Percentiles rank a stretch among this genome's conserved stretches.
Evolutionary conservation across 2,329 filamentous ascomycete species (phyloP).

Genomic region (Pseudocercospora crystallina): DNA sequence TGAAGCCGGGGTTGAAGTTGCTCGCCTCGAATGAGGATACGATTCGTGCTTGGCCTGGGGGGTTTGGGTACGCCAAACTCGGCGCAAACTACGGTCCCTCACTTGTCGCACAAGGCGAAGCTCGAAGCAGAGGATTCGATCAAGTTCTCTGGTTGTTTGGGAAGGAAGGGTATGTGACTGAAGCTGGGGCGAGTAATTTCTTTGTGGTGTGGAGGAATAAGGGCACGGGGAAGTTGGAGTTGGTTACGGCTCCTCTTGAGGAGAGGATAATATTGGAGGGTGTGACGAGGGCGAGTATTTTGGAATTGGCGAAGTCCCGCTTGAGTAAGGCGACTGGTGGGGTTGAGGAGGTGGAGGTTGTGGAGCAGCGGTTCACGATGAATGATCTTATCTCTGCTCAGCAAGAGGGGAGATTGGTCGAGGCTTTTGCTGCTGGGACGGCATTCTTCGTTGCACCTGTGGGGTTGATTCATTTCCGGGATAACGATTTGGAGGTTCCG

Average conservation of each 20-base stretch:
- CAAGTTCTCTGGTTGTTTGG: conserved; percentile 96
- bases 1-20: conserved; percentile 58
- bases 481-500: conserved; percentile 45
- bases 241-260: conserved; percentile 80
- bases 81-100: conserved; percentile 91
- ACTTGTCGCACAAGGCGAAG: conserved; percentile 74
- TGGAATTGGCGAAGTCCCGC: conserved; percentile 69
- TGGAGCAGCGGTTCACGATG: conserved; percentile 83
- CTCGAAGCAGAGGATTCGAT: conserved; percentile 70
- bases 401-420: conserved; percentile 73
- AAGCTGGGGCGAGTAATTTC: conserved; percentile 90
- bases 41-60: conserved; percentile 88
- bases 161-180: conserved; percentile 73
- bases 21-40: conserved; percentile 78
- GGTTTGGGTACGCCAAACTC: conserved; percentile 88
- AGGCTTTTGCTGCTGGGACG: conserved; percentile 84
- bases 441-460: conserved; percentile 59
- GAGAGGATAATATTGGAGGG: conserved; percentile 81
- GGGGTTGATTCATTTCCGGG: conserved; percentile 46
- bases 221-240: conserved; percentile 56
- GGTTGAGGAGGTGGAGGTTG: conserved; percentile 60
- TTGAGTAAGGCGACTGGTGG: conserved; percentile 41
- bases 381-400: conserved; percentile 71
- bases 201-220: conserved; percentile 76
- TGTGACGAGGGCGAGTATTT: conserved; percentile 77